Base-by-base conservation (phyloP, 768 basidiomycete species). In the Mycena maculata region DNA sequence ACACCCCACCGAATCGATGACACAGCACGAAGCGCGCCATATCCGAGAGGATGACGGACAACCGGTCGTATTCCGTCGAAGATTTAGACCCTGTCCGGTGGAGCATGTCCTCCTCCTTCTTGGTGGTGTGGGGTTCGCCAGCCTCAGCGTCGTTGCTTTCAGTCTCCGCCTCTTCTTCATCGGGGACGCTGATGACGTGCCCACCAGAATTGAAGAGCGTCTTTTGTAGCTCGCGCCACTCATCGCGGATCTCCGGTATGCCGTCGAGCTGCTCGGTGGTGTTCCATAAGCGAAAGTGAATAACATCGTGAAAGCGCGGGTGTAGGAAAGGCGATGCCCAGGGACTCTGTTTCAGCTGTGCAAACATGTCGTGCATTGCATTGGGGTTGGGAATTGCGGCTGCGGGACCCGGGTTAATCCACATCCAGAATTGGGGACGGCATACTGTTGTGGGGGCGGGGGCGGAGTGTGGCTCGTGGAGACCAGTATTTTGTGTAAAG, bases 21-120 rank as follows among this genome's bases (percentile, higher is more conserved):
- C 93, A 94, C 13, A 98, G 85, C 54, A 98, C 89, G 80, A 98
- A 98, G n/a, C 96, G 92, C 23, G 94, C 96, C 91, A 97, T 94
- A 78, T 98, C 96, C 11, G 94, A 96, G 38, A 98, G 84, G 68
- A 97, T 95, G 75, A 96, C 94, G 15, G 93, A 94, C 33, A 97
- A 83, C 30, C 94, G 87, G 77, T 98, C 96, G 77, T 98, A 98
- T 28, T 93, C 91, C 18, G 87, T 86, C 25, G 91, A 88, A 0
- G 94, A 96, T 69, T 93, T 92, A 12, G 96, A 96, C 4, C 96
- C 96, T 3, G 94, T 88, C 33, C 94, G 92, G 72, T 96, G 92
- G 8, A 84, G 62, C 48, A 84, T 74, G 70, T 86, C 88, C 45
- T 89, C 86, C 13, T 84, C 84, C 1, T 75, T 65, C 45, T 81